Percentiles rank a stretch among this genome's conserved stretches.
Evolutionary conservation across 164 flowering plant species (phyloP).

Genomic region (Liriodendron chinense): DNA sequence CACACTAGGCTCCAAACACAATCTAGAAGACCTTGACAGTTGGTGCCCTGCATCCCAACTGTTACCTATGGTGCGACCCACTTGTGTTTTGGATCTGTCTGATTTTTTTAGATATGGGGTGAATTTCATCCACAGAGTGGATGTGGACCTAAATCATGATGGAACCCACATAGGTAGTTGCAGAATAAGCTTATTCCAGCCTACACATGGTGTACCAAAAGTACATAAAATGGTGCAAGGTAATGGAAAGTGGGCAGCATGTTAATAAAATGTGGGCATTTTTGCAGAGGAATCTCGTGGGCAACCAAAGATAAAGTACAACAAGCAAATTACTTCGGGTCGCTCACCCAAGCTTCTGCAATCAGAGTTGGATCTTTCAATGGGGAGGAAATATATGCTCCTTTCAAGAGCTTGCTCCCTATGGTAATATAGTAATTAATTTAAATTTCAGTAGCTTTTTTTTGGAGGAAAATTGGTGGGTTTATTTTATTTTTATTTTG

Average conservation of each 20-base stretch:
- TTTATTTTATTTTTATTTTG: neutral
- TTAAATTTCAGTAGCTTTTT: neutral
- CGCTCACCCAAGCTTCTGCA: conserved; percentile 88
- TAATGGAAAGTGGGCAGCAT: too few relatives aligned
- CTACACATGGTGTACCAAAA: neutral
- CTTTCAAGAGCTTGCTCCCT: conserved; percentile 97
- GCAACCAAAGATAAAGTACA: conserved; percentile 98
- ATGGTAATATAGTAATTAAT: conserved; percentile 46
- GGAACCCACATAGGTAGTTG: neutral
- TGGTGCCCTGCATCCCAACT: too few relatives aligned
- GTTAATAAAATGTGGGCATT: neutral
- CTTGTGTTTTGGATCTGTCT: too few relatives aligned
- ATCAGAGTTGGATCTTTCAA: conserved; percentile 91
- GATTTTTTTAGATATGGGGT: too few relatives aligned
- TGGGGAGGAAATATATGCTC: conserved; percentile 99
- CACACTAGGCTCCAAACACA: too few relatives aligned
- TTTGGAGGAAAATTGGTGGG: neutral
- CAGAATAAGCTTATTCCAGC: neutral
- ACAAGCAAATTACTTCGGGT: conserved; percentile 95
- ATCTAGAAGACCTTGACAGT: too few relatives aligned
- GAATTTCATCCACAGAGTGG: too few relatives aligned
- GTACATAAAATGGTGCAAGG: neutral
- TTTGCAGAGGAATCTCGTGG: conserved; percentile 92
- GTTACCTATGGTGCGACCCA: too few relatives aligned
- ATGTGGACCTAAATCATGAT: too few relatives aligned